Evolutionary conservation across 2,329 filamentous ascomycete genomes (phyloP).

Genomic region (Cercospora sojina): DNA sequence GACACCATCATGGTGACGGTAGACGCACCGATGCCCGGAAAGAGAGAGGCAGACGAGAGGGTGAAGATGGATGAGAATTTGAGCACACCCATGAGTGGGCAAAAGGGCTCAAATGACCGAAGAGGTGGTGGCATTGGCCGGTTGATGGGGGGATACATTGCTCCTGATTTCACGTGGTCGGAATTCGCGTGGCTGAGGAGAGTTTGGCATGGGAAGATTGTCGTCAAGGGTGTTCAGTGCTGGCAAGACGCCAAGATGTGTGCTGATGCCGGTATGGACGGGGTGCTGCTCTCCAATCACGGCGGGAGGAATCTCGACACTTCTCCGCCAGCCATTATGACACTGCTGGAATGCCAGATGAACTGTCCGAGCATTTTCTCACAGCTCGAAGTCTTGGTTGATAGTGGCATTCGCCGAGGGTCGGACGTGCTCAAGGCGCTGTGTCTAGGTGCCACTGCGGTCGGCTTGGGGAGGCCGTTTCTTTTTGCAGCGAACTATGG

Average conservation of each 20-base stretch:
- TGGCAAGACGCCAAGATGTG: slow-evolving; percentile 46
- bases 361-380: slow-evolving; percentile 62
- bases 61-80: slow-evolving; percentile 50
- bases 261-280: slow-evolving; percentile 45
- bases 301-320: slow-evolving; percentile 51
- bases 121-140: slow-evolving; percentile 58
- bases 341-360: slow-evolving; percentile 62
- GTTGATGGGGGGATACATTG: slow-evolving; percentile 58
- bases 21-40: slow-evolving; percentile 58
- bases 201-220: slow-evolving; percentile 45
- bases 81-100: slow-evolving; percentile 52
- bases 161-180: slow-evolving; percentile 53
- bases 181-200: slow-evolving; percentile 49
- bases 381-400: slow-evolving; percentile 61
- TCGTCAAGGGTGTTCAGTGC: slow-evolving; percentile 46
- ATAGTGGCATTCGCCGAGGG: slow-evolving; percentile 64
- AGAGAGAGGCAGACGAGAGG: slow-evolving; percentile 52
- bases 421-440: slow-evolving; percentile 67
- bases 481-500: slow-evolving; percentile 63
- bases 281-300: slow-evolving; percentile 53
- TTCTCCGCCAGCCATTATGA: slow-evolving; percentile 56
- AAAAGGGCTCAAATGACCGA: slow-evolving; percentile 51
- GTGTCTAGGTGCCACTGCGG: slow-evolving; percentile 63
- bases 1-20: slow-evolving; percentile 60
- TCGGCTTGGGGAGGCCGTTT: slow-evolving; percentile 61